phyloP scores from a whole-genome alignment of 2,329 filamentous ascomycete genomes.

The Hirsutella minnesotensis region DNA sequence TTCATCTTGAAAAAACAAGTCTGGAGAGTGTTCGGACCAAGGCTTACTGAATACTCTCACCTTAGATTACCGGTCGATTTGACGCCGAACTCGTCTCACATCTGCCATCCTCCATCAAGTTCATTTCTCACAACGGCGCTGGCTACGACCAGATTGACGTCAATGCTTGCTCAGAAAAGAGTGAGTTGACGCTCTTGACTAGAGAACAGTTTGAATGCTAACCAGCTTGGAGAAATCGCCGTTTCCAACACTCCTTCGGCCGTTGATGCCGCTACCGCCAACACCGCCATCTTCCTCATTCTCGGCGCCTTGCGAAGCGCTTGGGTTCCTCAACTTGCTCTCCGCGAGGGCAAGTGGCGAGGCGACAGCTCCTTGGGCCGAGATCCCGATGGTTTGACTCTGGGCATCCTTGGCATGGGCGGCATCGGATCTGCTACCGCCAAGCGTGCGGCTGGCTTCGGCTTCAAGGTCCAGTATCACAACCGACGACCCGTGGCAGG shows the following conservation, averaged over 20 bases:
- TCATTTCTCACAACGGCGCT: conserved; percentile 27
- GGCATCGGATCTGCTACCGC: conserved; percentile 40
- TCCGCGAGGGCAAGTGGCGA: conserved; percentile 47
- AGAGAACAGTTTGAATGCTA: background rate
- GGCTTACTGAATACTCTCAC: too few species aligned
- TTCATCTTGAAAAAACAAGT: background rate
- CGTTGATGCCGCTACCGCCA: conserved; percentile 60
- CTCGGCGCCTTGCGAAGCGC: conserved; percentile 56
- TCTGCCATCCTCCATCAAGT: conserved; percentile 27
- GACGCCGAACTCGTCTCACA: conserved; percentile 47
- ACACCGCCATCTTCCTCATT: conserved; percentile 59
- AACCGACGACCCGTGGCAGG: conserved; percentile 30
- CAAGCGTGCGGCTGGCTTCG: conserved; percentile 39
- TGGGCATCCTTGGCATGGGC: conserved; percentile 47
- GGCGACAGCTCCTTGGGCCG: conserved; percentile 42
- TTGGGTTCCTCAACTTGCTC: conserved; percentile 44
- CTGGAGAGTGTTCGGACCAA: too few species aligned
- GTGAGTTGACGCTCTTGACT: conserved; percentile 1
- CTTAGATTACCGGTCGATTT: conserved; percentile 44
- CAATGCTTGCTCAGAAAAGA: conserved; percentile 38
- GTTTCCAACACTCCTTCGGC: conserved; percentile 59
- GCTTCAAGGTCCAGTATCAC: conserved; percentile 47
- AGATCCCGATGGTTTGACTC: conserved; percentile 55
- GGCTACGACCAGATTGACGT: conserved; percentile 65
- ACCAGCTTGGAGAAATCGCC: conserved; percentile 24